phyloP scores from a whole-genome alignment of 176 grass and related monocot species.

The Guadua angustifolia region DNA sequence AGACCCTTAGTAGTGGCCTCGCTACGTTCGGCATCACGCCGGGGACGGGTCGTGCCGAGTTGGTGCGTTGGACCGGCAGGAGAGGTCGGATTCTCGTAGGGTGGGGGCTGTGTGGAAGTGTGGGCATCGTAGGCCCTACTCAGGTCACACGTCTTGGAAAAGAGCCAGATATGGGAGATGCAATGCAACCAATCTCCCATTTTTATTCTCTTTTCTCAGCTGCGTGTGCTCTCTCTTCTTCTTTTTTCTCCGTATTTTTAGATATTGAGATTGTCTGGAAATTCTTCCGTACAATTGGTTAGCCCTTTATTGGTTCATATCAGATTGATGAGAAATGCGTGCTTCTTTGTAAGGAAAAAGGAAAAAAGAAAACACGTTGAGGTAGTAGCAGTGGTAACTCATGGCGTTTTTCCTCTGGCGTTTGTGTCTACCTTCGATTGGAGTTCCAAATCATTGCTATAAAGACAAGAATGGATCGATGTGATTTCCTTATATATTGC shows the following conservation, averaged over 20 bases:
- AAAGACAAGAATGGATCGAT: background rate
- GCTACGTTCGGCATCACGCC: conserved; percentile 6
- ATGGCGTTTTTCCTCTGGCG: background rate
- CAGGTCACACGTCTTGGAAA: background rate
- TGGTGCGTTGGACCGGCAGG: background rate
- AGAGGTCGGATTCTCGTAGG: background rate
- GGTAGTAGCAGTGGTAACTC: background rate
- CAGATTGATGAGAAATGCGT: background rate
- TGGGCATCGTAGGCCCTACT: conserved; percentile 10
- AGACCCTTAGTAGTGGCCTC: background rate
- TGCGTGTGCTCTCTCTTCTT: background rate
- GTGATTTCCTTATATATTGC: background rate
- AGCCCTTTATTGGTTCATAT: background rate
- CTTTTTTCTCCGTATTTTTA: background rate
- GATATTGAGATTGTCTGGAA: background rate
- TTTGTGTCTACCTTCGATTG: background rate
- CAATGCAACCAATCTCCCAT: background rate
- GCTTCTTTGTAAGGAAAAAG: background rate
- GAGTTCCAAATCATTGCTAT: conserved; percentile 32
- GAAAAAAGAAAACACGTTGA: too few species aligned
- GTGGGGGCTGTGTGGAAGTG: background rate
- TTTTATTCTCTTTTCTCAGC: background rate
- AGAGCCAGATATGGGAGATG: background rate
- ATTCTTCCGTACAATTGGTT: background rate
- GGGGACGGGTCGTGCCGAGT: background rate